Evolutionary conservation across 2,329 filamentous ascomycete species (phyloP), one percentile per base, ranked within the genome.

Genomic region (Pseudopyricularia javanii): DNA sequence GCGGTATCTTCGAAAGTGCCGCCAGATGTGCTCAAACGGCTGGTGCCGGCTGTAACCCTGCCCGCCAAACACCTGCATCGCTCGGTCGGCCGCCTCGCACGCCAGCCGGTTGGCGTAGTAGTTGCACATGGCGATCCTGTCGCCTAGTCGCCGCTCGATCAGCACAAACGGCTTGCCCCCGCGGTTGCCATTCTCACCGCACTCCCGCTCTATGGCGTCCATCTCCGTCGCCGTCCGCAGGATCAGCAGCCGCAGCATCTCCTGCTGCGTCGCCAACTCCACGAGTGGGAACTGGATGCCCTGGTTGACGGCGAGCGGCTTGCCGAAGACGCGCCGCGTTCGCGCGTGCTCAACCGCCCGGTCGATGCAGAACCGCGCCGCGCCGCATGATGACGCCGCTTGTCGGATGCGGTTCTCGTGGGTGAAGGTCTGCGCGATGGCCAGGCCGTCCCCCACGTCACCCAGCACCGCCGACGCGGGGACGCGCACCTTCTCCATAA

Each of bases 361-460:
- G 43, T 79, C 73, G 51, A 83, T 70, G 63, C 80, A 84, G 65
- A 76, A 84, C 49, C 73, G 67, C 7, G 80, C 79, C 1, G 79
- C 74, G 45, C 80, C 78, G 40, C 79, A 74, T 1, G 75, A 79
- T 8, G 74, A 78, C 1, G 79, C 79, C 2, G 80, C 80, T 66
- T 84, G 79, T n/a, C 80, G 73, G 58, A 83, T 79, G 47, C 80
- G 74, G 63, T 83, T 83, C 60, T 84, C 80, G 63, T 83, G 78
- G 3, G 82, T 79, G 62, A 84, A 83, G 2, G 79, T 79, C 66
- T 83, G 80, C 1, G 80, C 80, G 49, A 84, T 76, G 22, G 74
- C 72, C 5, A 84, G 70, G 9, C 80, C 79, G 45, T 72, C 68
- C 56, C 78, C 74, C 9, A 75, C 58, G 1, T 68, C 66, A 0